Conservation (phyloP, 169 alveolate species). For the Plasmodium relictum region DNA sequence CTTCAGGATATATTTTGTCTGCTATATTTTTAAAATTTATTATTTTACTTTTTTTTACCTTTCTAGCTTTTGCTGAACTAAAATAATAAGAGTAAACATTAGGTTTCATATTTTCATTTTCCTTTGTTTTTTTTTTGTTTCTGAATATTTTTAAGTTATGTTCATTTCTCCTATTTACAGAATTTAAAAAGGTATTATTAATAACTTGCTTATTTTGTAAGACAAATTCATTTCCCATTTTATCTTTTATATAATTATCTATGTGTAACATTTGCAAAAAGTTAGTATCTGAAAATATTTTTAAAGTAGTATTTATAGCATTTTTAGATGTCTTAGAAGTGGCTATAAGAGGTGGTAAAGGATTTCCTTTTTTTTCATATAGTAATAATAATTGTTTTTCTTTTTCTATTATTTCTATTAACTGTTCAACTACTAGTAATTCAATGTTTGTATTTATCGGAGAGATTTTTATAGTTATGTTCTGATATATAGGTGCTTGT, state of each 20-base stretch:
- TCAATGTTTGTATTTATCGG: constrained; percentile 92
- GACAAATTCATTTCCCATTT: constrained; percentile 21
- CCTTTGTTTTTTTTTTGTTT: not conserved
- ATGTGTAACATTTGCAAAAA: constrained; percentile 29
- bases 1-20: constrained; percentile 22
- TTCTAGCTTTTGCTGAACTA: constrained; percentile 24
- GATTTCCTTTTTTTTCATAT: constrained; percentile 41
- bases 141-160: constrained; percentile 3
- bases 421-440: constrained; percentile 90
- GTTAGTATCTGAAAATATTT: constrained; percentile 51
- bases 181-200: constrained; percentile 26
- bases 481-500: constrained; percentile 87
- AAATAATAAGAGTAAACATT: constrained; percentile 64
- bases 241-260: constrained; percentile 38
- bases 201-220: constrained; percentile 11
- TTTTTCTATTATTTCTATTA: constrained; percentile 87
- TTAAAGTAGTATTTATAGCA: constrained; percentile 59
- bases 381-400: constrained; percentile 81
- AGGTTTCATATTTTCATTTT: constrained; percentile 19
- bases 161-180: constrained; percentile 7
- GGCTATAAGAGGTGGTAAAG: constrained; percentile 74
- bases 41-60: constrained; percentile 31
- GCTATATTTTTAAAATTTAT: constrained; percentile 22
- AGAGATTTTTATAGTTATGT: constrained; percentile 83
- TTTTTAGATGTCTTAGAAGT: constrained; percentile 58